Percentiles rank a stretch among this genome's conserved stretches.
phyloP scores from a whole-genome alignment of 2,329 filamentous ascomycete genomes.

The Diaporthe nobilis region DNA sequence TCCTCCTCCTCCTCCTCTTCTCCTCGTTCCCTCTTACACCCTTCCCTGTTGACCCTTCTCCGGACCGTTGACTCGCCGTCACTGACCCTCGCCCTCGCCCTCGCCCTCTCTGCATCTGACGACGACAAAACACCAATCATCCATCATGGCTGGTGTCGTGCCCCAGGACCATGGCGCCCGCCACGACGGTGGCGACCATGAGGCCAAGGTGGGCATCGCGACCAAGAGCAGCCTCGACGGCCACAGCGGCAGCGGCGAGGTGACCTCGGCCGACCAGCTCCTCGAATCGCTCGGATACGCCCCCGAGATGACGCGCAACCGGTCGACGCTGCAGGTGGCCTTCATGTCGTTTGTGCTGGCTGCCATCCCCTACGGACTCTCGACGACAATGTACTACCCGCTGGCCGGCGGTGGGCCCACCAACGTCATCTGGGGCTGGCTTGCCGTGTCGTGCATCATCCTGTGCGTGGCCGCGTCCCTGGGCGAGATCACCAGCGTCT shows the following conservation, averaged over 20 bases:
- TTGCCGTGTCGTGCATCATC: slow-evolving; percentile 77
- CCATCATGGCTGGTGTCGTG: slow-evolving; percentile 37
- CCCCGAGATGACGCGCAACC: slow-evolving; percentile 73
- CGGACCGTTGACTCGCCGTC: no score
- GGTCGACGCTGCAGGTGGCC: slow-evolving; percentile 77
- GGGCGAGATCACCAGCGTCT: slow-evolving; percentile 82
- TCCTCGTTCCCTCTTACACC: background rate
- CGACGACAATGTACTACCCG: slow-evolving; percentile 79
- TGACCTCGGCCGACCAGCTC: slow-evolving; percentile 70
- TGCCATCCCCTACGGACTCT: slow-evolving; percentile 80
- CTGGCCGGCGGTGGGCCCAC: slow-evolving; percentile 76
- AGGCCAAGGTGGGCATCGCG: slow-evolving; percentile 27
- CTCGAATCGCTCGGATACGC: slow-evolving; percentile 77
- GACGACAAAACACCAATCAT: background rate
- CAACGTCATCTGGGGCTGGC: slow-evolving; percentile 81
- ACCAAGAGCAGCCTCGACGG: slow-evolving; percentile 38
- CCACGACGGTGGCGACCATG: slow-evolving; percentile 18
- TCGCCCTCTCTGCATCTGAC: background rate
- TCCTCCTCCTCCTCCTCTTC: background rate
- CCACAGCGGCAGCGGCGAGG: slow-evolving; percentile 47
- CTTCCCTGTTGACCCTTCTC: background rate
- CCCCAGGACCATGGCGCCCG: slow-evolving; percentile 38
- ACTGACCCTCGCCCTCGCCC: background rate
- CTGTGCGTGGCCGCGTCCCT: slow-evolving; percentile 79
- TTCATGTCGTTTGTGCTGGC: slow-evolving; percentile 85